Evolutionary conservation across 140 eudicot genomes (phyloP), one percentile per base, ranked within the genome.

Genomic region (Senecio squalidus): DNA sequence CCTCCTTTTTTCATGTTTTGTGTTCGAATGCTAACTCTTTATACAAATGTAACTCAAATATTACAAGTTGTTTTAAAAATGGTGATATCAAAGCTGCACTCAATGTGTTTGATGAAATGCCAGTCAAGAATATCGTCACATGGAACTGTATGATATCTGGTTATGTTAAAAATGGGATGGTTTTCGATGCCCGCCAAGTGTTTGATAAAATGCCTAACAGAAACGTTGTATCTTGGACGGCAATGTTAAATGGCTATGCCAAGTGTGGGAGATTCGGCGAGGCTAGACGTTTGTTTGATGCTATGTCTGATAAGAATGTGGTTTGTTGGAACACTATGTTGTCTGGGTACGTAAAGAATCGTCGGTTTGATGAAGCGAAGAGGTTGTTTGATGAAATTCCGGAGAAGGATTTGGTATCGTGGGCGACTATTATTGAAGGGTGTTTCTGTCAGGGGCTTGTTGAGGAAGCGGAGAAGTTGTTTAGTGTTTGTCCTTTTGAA

Each of bases 111-210:
- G 73, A 74, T 28, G 58, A 82, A 67, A 82, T 82, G 76, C 83
- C 92, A 34, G 66, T 64, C 10, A 86, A 78, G 76, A 82, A 82
- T 66, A 73, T 59, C 5, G 95, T 86, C 25, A 79, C 85, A 48
- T 86, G 95, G 95, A 86, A 86, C 67, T 86, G 88, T 70, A 77
- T 82, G 91, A 74, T 86, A 27, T 82, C 92, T 9, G 95, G 95
- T 72, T 79, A 71, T 50, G 53, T 69, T 0, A 77, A 50, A 60
- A 86, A 79, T 50, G 75, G 80, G 58, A 76, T 66, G 83, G 17
- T 82, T 56, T n/a, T 0, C 4, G 43, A 82, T 53, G 90, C 91
- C 39, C 82, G 76, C 6, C 23, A 57, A 21, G 34, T 76, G 69
- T 85, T 85, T 27, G 80, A 78, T 64, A 40, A 38, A 66, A 85